Percentiles rank a stretch among this genome's conserved stretches.
Conservation (phyloP, 2,329 filamentous ascomycete genomes). For the Stachybotrys elegans region DNA sequence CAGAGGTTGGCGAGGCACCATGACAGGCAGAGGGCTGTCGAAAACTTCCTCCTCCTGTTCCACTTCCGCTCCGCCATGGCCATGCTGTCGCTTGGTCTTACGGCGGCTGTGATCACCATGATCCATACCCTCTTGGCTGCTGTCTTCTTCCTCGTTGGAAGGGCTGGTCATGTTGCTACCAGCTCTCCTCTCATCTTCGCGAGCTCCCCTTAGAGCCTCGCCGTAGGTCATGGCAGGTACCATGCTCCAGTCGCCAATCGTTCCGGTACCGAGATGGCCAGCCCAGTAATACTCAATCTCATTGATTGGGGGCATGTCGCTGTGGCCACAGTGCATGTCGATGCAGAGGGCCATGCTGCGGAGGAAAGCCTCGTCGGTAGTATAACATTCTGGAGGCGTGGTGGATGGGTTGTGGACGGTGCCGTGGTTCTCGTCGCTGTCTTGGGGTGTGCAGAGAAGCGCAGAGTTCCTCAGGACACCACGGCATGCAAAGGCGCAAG, state of each 20-base stretch:
- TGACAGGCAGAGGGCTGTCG: slow-evolving; percentile 15
- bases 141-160: not conserved
- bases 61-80: slow-evolving; percentile 2
- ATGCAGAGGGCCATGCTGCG: slow-evolving; percentile 29
- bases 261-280: slow-evolving; percentile 21
- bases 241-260: slow-evolving; percentile 15
- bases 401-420: slow-evolving; percentile 14
- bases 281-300: slow-evolving; percentile 22
- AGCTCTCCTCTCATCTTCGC: slow-evolving; percentile 13
- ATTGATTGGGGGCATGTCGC: slow-evolving; percentile 9
- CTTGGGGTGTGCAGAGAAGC: slow-evolving; percentile 24
- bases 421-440: slow-evolving; percentile 14
- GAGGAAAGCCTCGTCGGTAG: slow-evolving; percentile 21
- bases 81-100: slow-evolving; percentile 9
- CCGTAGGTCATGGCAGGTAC: slow-evolving; percentile 21
- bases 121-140: not conserved
- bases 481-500: slow-evolving; percentile 30
- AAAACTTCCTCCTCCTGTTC: slow-evolving; percentile 7
- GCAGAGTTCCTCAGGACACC: slow-evolving; percentile 17
- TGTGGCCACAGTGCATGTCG: slow-evolving; percentile 21
- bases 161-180: not conserved
- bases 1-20: slow-evolving; percentile 17
- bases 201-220: slow-evolving; percentile 17
- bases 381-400: slow-evolving; percentile 22
- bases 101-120: slow-evolving; percentile 3